Conservation (phyloP, 805 yeast genomes). For the Yarrowia alimentaria region DNA sequence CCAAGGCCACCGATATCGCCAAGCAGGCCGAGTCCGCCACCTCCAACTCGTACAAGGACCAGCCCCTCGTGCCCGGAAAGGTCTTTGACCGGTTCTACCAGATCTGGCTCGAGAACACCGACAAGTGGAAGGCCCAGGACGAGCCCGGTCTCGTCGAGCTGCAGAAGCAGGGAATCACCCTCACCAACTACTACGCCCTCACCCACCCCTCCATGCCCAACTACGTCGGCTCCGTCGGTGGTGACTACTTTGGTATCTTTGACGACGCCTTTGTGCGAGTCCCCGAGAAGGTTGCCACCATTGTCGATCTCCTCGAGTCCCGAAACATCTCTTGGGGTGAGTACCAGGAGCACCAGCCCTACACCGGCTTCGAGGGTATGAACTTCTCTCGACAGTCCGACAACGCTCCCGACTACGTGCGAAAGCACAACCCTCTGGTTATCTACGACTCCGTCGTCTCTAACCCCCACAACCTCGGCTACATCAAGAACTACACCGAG, state of each 20-base stretch:
- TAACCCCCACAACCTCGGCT: constrained; percentile 42
- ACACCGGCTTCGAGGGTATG: constrained; percentile 52
- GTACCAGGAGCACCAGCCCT: constrained; percentile 54
- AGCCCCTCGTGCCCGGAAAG: constrained; percentile 44
- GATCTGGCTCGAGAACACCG: constrained; percentile 54
- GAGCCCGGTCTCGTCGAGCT: constrained; percentile 47
- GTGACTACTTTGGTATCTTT: constrained; percentile 52
- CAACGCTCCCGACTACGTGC: constrained; percentile 49
- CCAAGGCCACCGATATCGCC: constrained; percentile 40
- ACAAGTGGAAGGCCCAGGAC: constrained; percentile 50
- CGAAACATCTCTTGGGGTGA: constrained; percentile 53
- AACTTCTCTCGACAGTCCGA: constrained; percentile 47
- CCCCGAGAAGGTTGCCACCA: constrained; percentile 49
- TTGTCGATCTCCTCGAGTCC: constrained; percentile 50
- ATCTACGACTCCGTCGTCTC: constrained; percentile 45
- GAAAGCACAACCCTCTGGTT: constrained; percentile 54
- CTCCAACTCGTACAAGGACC: constrained; percentile 36
- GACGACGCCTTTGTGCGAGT: constrained; percentile 48
- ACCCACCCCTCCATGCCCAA: constrained; percentile 58
- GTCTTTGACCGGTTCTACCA: constrained; percentile 45
- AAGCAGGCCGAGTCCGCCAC: constrained; percentile 40
- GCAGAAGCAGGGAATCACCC: constrained; percentile 46
- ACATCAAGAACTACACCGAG: constrained; percentile 50
- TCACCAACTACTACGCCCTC: constrained; percentile 52
- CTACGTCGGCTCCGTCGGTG: constrained; percentile 51